Conservation (phyloP, 164 flowering plant species). For the Aristolochia contorta region DNA sequence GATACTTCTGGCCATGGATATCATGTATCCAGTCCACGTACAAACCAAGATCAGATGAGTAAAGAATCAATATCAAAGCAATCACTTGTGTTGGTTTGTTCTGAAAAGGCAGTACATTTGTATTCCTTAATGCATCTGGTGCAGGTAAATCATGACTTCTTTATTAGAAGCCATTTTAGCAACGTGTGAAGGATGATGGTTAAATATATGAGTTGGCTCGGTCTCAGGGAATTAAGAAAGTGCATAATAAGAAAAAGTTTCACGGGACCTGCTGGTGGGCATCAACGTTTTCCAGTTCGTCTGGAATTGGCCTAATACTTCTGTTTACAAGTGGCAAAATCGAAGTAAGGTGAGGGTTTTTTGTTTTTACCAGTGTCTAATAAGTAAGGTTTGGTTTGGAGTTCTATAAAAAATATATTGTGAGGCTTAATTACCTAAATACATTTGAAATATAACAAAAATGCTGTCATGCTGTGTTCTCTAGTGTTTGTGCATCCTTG, state of each 20-base stretch:
- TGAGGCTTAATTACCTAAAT: no score
- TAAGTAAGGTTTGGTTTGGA: no score
- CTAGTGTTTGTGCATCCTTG: no score
- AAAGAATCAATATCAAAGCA: conserved; percentile 33
- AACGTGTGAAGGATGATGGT: not conserved
- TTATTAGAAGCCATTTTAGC: not conserved
- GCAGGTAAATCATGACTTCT: conserved; percentile 36
- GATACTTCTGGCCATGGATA: conserved; percentile 16
- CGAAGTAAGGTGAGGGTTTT: conserved; percentile 55
- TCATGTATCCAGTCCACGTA: conserved; percentile 13
- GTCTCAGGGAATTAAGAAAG: conserved; percentile 76
- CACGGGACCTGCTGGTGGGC: conserved; percentile 69
- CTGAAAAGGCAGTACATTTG: conserved; percentile 71
- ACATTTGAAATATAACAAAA: no score
- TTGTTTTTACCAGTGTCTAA: not conserved
- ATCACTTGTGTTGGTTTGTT: conserved; percentile 45
- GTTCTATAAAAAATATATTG: no score
- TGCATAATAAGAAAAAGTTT: conserved; percentile 63
- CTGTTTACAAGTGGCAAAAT: conserved; percentile 58
- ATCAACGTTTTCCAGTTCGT: conserved; percentile 42
- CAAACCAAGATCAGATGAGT: not conserved
- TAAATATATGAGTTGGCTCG: conserved; percentile 3
- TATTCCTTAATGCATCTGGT: conserved; percentile 57
- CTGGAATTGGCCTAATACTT: conserved; percentile 53
- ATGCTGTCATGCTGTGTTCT: no score